Evolutionary conservation across 192 early-diverging fungal species (phyloP), one percentile per base, ranked within the genome.

Genomic region (Pilobolus umbonatus): DNA sequence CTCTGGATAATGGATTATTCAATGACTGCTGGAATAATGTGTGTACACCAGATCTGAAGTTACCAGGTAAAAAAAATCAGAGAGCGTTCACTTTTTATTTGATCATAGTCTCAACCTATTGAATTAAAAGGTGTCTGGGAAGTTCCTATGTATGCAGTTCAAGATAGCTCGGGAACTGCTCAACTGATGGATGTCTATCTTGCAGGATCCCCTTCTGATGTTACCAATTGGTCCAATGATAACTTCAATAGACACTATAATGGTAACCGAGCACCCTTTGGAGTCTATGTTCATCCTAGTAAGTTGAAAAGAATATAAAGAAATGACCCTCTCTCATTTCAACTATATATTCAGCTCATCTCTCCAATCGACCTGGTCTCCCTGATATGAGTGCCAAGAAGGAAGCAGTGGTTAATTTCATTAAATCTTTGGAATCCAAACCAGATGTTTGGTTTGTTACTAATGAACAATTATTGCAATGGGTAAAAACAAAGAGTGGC

Each of bases 391-490:
- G 54, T 38, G 24, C 43, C 12, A 24, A 62, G 0, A 64, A 68
- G 14, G 29, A 34, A 4, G 42, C 69, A 10, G 70, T 81, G 32
- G 61, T 71, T 2, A 67, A 55, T 0, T 84, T 89, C 54, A 74
- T 89, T 34, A 53, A 74, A 36, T 82, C 74, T 39, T 73, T 75
- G 21, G 61, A 73, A 25, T 48, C 66, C 22, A 67, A 81, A 38
- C 73, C 76, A 12, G 80, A 89, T 69, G 82, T 84, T 21, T 89
- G 85, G 83, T 84, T 88, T 68, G 80, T 89, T 15, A 88, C 85
- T 50, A 76, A 75, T 54, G 72, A 78, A 30, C 87, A 89, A 58
- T 42, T 89, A 30, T 65, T 89, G 21, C 63, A 82, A 60, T 89
- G 86, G 77, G 62, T 64, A 64, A 55, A 21, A 34, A 46, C 24